Base-by-base conservation (phyloP, 192 early-diverging fungal genomes). In the Gaertneriomyces semiglobifer region DNA sequence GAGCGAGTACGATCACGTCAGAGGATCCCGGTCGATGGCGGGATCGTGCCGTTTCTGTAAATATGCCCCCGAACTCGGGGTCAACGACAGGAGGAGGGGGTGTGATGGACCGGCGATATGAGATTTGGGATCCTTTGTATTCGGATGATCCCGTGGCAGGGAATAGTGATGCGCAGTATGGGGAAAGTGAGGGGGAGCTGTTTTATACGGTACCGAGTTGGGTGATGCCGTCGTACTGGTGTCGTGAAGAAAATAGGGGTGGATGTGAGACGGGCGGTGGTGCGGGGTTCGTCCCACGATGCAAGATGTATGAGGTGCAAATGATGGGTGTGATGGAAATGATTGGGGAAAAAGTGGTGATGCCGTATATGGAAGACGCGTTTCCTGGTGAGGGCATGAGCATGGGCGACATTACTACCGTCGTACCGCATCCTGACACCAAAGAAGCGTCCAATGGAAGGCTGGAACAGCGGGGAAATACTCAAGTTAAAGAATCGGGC, bases 151-250 rank as follows among this genome's bases (percentile, higher is more conserved):
- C 62, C n/a, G 42, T 62, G 11, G 44, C 73, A 1, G 68, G 71
- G 39, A 71, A 60, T 38, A 64, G 57, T 7, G 80, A 72, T 4
- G 18, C 12, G 19, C 14, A 14, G 19, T 33, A 33, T 33, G 25
- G 25, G 25, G 25, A 33, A 33, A 33, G 25, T 33, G 25, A 33
- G 25, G 25, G 25, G 2, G 53, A 59, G 33, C 48, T 41, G 4
- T 79, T 77, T 54, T 90, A 90, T 74, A 76, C 84, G 64, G 87
- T 93, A 54, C 93, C 95, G 0, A 84, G 90, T 68, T 98, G 95
- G 95, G 81, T 96, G 16, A 93, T 96, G 67, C 87, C 88, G 63
- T 93, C 90, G 62, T 98, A 94, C 67, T 96, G 92, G 78, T 77
- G 70, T 33, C 74, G 85, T 73, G 50, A 79, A 70, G 66, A 60